Base-by-base conservation (phyloP, 108 stramenopile genomes). In the Cyclotella atomus region DNA sequence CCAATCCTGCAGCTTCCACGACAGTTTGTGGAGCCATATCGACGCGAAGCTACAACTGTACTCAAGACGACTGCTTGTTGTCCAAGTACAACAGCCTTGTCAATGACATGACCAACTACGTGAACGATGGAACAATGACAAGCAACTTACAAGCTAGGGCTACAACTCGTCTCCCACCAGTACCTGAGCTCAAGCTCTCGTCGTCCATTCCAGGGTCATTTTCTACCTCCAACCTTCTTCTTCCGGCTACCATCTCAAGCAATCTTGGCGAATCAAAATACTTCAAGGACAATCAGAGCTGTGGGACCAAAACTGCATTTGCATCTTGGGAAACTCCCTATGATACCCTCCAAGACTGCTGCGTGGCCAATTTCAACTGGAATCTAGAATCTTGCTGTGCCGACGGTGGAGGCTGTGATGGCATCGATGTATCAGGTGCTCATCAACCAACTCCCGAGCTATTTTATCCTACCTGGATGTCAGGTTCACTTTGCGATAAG, bases 1-100 rank as follows among this genome's bases (percentile, higher is more conserved):
- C 20, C 2, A 71, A 50, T 21, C 65, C 45, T 3, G 47, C 67
- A 17, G 50, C 57, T 0, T 60, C 44, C 2, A 23, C 45, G 6
- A 44, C 33, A 6, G 47, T 80, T 9, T 80, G 79, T 50, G 79
- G 79, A 57, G 54, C 69, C 5, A 65, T 80, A 20, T 68, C 79
- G 19, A 66, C 67, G 8, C 17, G 72, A 49, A 65, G 59, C 12
- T 28, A 63, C 16, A 52, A 56, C n/a, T 80, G 79, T 53, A 55
- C 56, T 41, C 59, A 73, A 35, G 79, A 69, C 3, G 62, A 46
- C 24, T 80, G 79, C 69, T 55, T 80, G 21, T 25, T 15, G 7
- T 32, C 15, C 0, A 52, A 68, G 23, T 73, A 64, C 44, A 19
- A 69, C 23, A 43, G 30, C 8, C 25, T 80, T 28, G 29, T 49